A percentile compares a stretch with the other conserved stretches of the same genome.
Conservation (phyloP, 306 rosid genomes). For the Sphenostylis stenocarpa region DNA sequence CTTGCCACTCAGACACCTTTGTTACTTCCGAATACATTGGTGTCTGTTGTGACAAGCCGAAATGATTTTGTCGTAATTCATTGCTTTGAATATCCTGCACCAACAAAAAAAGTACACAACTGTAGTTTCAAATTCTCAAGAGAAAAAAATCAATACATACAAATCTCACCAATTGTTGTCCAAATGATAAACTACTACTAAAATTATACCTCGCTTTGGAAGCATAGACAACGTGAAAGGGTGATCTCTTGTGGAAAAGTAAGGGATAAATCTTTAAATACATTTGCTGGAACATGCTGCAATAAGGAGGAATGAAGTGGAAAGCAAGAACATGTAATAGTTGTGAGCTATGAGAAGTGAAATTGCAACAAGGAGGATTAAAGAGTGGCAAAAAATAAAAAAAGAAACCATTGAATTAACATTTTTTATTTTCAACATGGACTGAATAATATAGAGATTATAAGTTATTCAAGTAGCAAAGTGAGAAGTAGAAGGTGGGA, state of each 20-base stretch:
- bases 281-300: conserved; percentile 13
- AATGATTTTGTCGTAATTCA: not conserved
- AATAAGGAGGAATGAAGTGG: not conserved
- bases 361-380: not conserved
- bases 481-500: not conserved
- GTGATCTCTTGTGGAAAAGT: not conserved
- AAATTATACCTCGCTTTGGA: conserved; percentile 13
- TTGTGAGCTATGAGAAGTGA: not conserved
- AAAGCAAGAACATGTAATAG: not conserved
- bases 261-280: not conserved
- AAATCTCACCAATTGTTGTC: not conserved
- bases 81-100: not conserved
- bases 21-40: not conserved
- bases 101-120: not conserved
- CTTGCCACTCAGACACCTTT: not conserved
- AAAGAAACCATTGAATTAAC: not conserved
- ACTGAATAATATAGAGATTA: not conserved
- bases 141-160: not conserved
- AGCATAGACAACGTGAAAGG: conserved; percentile 25
- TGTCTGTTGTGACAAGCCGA: not conserved
- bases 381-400: not conserved
- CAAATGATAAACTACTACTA: not conserved
- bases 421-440: not conserved
- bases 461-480: not conserved
- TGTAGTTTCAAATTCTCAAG: not conserved